phyloP scores from a whole-genome alignment of 768 basidiomycete genomes.

The Calocybe cyanea region DNA sequence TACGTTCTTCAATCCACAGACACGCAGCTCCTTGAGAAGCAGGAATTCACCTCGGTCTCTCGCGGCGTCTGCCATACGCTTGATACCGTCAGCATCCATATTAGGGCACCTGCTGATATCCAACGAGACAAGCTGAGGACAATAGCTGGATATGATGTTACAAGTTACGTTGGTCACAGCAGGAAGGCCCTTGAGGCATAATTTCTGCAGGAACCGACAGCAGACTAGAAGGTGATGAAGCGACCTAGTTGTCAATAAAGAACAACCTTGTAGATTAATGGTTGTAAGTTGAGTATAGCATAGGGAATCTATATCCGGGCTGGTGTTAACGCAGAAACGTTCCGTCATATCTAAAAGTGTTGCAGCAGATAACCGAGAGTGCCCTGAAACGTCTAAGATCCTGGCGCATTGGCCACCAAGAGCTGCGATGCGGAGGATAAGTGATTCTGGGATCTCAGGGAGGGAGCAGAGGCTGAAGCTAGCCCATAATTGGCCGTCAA shows the following conservation, averaged over 20 bases:
- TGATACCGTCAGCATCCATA: constrained; percentile 63
- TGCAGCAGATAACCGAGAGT: constrained; percentile 44
- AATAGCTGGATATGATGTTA: constrained; percentile 57
- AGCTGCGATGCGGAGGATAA: constrained; percentile 51
- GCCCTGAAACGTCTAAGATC: constrained; percentile 60
- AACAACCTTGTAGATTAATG: constrained; percentile 74
- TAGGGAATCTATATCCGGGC: constrained; percentile 27
- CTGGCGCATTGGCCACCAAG: constrained; percentile 63
- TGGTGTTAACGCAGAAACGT: constrained; percentile 44
- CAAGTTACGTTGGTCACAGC: constrained; percentile 75
- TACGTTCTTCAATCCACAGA: constrained; percentile 64
- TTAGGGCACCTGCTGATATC: constrained; percentile 72
- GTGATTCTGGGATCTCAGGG: constrained; percentile 46
- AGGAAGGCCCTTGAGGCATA: constrained; percentile 65
- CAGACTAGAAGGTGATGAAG: constrained; percentile 67
- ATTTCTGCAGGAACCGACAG: constrained; percentile 52
- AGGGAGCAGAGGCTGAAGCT: constrained; percentile 61
- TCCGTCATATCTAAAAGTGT: constrained; percentile 51
- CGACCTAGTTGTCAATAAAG: constrained; percentile 56
- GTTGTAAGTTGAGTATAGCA: constrained; percentile 64
- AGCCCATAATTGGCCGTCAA: constrained; percentile 87
- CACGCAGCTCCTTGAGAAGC: constrained; percentile 55
- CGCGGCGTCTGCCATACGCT: constrained; percentile 40
- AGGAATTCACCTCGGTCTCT: constrained; percentile 44
- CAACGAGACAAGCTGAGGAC: constrained; percentile 51